Conservation (phyloP, 257 asterid species). For the Solanum sitiens region DNA sequence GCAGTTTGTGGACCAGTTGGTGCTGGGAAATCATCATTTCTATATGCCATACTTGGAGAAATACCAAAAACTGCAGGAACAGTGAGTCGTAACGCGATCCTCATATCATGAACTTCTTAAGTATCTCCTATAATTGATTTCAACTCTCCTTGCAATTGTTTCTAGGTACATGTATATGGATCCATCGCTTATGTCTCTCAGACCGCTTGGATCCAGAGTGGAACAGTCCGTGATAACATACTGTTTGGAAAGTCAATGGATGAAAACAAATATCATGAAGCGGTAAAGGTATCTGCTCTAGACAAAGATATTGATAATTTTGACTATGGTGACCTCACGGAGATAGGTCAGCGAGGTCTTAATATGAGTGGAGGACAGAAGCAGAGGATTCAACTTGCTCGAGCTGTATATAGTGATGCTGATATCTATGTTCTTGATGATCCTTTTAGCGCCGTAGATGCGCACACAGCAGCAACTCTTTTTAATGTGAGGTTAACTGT, state of each 20-base stretch:
- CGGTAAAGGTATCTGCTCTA: slow-evolving; percentile 44
- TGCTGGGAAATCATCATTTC: slow-evolving; percentile 63
- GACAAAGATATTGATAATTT: slow-evolving; percentile 65
- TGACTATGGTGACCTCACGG: slow-evolving; percentile 65
- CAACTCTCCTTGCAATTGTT: not conserved
- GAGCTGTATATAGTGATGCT: slow-evolving; percentile 65
- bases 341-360: slow-evolving; percentile 78
- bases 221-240: slow-evolving; percentile 61
- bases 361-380: slow-evolving; percentile 88
- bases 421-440: slow-evolving; percentile 74
- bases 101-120: not conserved
- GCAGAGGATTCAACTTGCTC: slow-evolving; percentile 78
- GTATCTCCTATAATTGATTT: not conserved
- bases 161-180: slow-evolving; percentile 50
- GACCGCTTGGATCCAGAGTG: slow-evolving; percentile 76
- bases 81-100: slow-evolving; percentile 22
- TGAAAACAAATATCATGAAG: slow-evolving; percentile 33
- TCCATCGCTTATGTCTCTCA: slow-evolving; percentile 76
- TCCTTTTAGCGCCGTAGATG: slow-evolving; percentile 91
- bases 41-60: slow-evolving; percentile 61
- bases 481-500: slow-evolving; percentile 38
- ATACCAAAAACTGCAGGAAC: slow-evolving; percentile 53
- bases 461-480: slow-evolving; percentile 66
- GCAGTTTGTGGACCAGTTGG: slow-evolving; percentile 78
- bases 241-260: slow-evolving; percentile 68